Evolutionary conservation across 345 rosid species (phyloP), one percentile per base, ranked within the genome.

Genomic region (Conringia planisiliqua): DNA sequence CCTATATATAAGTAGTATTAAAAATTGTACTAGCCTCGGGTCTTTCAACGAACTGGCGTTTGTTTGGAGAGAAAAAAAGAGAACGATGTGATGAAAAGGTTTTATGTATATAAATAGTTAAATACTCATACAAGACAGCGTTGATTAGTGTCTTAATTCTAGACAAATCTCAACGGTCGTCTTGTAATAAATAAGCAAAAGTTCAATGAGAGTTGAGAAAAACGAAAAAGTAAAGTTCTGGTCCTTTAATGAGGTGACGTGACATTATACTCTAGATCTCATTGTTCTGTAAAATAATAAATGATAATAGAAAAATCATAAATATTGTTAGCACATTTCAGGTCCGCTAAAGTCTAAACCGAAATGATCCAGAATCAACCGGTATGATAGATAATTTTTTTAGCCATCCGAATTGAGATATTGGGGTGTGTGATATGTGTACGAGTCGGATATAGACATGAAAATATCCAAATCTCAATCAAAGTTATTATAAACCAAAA

Each of bases 101-200:
- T 52, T 4, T 26, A 32, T 2, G 13, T 27, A 24, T 54, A 32
- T 5, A 6, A 54, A 35, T 6, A 22, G 33, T 52, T 5, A 6
- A 54, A 35, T 6, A 22, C 58, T 52, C 58, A 11, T 27, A 67
- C 18, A 36, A 58, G 35, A 66, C 60, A 17, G 16, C 30, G 55
- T 8, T 18, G 54, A 68, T 33, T 51, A n/a, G 69, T 61, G 51
- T 51, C 22, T 30, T 70, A 71, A 63, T 56, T 63, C 61, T 63
- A 46, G 38, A 77, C 80, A 77, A 70, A 64, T 64, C 76, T 64
- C 76, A 77, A 77, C 80, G 80, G 80, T 77, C 80, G 12, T 64
- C 59, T 77, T 56, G 67, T 63, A 77, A 63, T 77, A 77, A 70
- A 77, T 46, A 63, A 70, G 5, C 27, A 55, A 62, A 68, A 57